Conservation (phyloP, 768 basidiomycete species). For the Trametes cinnabarina region DNA sequence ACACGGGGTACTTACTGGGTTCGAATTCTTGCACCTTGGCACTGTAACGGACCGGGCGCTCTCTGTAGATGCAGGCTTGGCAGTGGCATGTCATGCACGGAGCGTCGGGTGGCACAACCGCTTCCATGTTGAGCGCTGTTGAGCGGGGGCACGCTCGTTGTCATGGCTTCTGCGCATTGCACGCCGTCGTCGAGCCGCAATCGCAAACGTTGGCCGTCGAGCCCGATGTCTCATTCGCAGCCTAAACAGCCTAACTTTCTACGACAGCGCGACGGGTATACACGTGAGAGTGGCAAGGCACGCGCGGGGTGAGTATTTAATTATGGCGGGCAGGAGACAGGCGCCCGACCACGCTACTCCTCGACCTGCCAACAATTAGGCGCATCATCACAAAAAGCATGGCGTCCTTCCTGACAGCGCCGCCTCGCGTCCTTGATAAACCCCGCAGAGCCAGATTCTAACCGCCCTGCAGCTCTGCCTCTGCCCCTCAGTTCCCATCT, state of each 20-base stretch:
- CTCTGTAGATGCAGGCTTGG: no score
- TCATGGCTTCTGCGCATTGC: background rate
- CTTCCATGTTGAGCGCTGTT: background rate
- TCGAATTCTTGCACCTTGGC: no score
- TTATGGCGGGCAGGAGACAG: background rate
- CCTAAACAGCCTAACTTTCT: background rate
- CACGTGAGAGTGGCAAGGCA: slow-evolving; percentile 5
- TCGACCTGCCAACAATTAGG: slow-evolving; percentile 5
- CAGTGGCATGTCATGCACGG: background rate
- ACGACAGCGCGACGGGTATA: background rate
- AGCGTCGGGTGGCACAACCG: background rate
- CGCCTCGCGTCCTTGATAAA: slow-evolving; percentile 2
- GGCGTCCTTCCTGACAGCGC: slow-evolving; percentile 7
- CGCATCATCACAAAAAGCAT: slow-evolving; percentile 11
- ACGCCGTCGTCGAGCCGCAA: no score
- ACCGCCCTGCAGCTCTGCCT: background rate
- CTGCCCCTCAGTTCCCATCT: background rate
- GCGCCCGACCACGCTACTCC: background rate
- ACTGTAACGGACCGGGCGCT: no score
- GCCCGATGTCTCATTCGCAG: background rate
- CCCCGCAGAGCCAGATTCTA: background rate
- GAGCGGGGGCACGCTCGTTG: background rate
- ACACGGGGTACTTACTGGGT: no score
- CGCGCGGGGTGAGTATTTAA: slow-evolving; percentile 1
- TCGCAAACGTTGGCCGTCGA: no score